Percentiles rank a stretch among this genome's conserved stretches.
These are phyloP conservation scores for Paracamarosporium sp. DNA, from an alignment of 2,329 filamentous ascomycete genomes.

Conservation along the genomic window DNA sequence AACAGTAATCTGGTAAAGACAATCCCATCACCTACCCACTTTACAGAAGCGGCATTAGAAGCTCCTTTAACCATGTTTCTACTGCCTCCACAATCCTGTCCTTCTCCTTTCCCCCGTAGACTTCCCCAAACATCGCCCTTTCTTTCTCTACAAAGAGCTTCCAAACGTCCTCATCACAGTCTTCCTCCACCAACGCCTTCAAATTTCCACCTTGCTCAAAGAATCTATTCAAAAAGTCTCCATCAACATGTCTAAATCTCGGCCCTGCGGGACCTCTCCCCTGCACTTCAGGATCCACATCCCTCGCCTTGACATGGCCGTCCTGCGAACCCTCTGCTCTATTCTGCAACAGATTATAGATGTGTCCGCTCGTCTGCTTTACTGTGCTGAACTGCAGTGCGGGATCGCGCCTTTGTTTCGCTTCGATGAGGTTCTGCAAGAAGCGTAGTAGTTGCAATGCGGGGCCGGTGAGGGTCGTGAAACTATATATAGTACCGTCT, in stretches of 20 bases:
- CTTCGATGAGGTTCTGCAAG: constrained; percentile 68
- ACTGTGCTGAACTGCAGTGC: constrained; percentile 18
- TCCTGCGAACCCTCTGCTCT: constrained; percentile 28
- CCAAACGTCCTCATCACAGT: constrained; percentile 27
- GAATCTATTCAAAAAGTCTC: constrained; percentile 48
- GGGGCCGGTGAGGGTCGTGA: constrained; percentile 68
- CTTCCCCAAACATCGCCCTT: constrained; percentile 8
- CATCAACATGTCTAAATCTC: constrained; percentile 49
- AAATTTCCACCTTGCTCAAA: constrained; percentile 25
- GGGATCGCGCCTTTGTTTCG: constrained; percentile 22
- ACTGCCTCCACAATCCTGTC: constrained; percentile 17
- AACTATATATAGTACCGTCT: constrained; percentile 61
- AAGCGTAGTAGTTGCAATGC: constrained; percentile 75
- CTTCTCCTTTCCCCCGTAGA: constrained; percentile 19
- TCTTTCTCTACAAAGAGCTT: constrained; percentile 36
- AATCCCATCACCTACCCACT: background rate
- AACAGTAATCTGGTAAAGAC: background rate
- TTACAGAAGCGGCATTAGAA: constrained; percentile 6
- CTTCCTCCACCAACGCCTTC: constrained; percentile 13
- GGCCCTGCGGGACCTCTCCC: constrained; percentile 19
- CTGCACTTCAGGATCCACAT: constrained; percentile 33
- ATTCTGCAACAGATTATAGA: constrained; percentile 30
- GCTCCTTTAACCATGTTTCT: background rate
- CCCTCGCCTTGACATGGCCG: constrained; percentile 22
- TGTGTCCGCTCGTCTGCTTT: constrained; percentile 21